Percentiles rank a stretch among this genome's conserved stretches.
These are phyloP conservation scores for Cutaneotrichosporon arboriforme DNA, from an alignment of 1,284 basidiomycete species.

Conservation along the genomic window DNA sequence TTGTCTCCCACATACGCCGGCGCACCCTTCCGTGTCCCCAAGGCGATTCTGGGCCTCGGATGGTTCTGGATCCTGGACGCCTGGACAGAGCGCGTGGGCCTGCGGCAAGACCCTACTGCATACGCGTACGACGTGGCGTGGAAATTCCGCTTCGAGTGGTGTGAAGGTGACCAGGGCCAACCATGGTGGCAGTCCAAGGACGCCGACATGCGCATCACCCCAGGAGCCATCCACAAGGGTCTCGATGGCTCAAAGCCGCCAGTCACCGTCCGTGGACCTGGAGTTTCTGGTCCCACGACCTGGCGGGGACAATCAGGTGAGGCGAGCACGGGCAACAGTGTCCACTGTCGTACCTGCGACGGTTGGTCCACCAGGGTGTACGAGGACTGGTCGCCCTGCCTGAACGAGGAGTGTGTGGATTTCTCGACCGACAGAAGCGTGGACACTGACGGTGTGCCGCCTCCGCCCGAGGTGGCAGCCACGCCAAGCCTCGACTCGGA, in stretches of 20 bases:
- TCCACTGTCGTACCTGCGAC: slow-evolving; percentile 1
- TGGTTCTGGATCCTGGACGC: slow-evolving; percentile 46
- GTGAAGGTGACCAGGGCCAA: slow-evolving; percentile 18
- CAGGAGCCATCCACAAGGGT: no score
- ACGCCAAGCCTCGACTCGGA: background rate
- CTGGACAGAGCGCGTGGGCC: slow-evolving; percentile 40
- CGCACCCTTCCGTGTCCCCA: slow-evolving; percentile 36
- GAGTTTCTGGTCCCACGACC: slow-evolving; percentile 14
- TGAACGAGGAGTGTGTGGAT: slow-evolving; percentile 15
- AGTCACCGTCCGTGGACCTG: slow-evolving; percentile 14
- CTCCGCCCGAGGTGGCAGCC: background rate
- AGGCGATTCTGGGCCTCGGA: slow-evolving; percentile 39
- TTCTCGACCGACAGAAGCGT: no score
- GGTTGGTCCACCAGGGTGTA: slow-evolving; percentile 11
- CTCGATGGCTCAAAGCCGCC: slow-evolving; percentile 4
- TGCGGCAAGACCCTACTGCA: background rate
- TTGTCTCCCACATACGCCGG: slow-evolving; percentile 34
- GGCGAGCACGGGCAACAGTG: background rate
- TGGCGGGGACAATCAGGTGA: slow-evolving; percentile 3
- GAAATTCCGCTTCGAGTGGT: slow-evolving; percentile 45
- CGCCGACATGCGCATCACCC: background rate
- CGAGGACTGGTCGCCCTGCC: slow-evolving; percentile 9
- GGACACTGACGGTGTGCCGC: no score
- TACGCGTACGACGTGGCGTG: slow-evolving; percentile 20
- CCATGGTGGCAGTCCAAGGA: slow-evolving; percentile 36